Conservation (phyloP, 306 rosid species). For the Casuarina cunninghamiana region DNA sequence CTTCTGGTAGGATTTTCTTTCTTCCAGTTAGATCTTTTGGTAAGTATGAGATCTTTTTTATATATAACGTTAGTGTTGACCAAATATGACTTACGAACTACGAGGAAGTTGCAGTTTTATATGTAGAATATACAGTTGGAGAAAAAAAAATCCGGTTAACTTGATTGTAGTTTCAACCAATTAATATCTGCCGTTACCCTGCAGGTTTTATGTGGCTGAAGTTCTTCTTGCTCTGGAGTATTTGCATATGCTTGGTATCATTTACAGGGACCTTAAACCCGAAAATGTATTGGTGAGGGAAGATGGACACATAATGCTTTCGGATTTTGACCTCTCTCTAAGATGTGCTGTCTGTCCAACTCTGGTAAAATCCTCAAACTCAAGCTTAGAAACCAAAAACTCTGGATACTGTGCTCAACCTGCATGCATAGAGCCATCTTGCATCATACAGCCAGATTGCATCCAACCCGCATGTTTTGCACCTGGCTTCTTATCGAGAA, state of each 20-base stretch:
- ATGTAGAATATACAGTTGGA: slow-evolving; percentile 5
- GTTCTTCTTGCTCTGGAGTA: slow-evolving; percentile 98
- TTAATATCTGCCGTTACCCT: slow-evolving; percentile 21
- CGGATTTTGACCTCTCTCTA: slow-evolving; percentile 94
- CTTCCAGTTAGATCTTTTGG: background rate
- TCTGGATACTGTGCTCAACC: slow-evolving; percentile 82
- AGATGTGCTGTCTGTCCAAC: slow-evolving; percentile 90
- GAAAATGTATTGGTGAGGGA: slow-evolving; percentile 94
- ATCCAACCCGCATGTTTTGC: slow-evolving; percentile 78
- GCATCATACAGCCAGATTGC: slow-evolving; percentile 84
- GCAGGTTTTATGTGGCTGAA: slow-evolving; percentile 97
- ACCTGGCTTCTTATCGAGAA: slow-evolving; percentile 57
- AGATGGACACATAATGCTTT: slow-evolving; percentile 97
- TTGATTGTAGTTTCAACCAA: slow-evolving; percentile 14
- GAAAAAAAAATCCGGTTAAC: background rate
- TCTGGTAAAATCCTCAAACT: slow-evolving; percentile 60
- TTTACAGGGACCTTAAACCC: slow-evolving; percentile 94
- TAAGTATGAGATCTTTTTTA: background rate
- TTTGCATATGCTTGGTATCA: slow-evolving; percentile 96
- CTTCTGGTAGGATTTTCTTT: background rate
- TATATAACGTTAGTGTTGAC: background rate
- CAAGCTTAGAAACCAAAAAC: slow-evolving; percentile 53
- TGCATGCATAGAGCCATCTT: slow-evolving; percentile 75
- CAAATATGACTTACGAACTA: background rate
- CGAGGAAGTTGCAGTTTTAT: background rate